phyloP scores from a whole-genome alignment of 202 grass and related monocot genomes.

The Dendrocalamus latiflorus region DNA sequence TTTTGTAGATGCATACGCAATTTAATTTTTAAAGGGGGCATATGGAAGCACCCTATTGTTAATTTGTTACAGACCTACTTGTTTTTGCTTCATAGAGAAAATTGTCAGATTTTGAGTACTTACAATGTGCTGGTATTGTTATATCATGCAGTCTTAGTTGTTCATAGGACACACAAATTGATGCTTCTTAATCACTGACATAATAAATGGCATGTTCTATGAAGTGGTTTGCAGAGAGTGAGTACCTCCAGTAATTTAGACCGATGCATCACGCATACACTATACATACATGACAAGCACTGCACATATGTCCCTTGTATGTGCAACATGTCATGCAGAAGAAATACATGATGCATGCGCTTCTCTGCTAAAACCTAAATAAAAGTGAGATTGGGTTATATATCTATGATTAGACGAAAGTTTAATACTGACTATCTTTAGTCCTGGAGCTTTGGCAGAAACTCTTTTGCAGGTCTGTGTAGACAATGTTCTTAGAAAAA shows the following conservation, averaged over 20 bases:
- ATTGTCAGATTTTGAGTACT: background rate
- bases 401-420: too few species aligned
- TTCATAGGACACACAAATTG: slow-evolving; percentile 40
- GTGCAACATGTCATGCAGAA: too few species aligned
- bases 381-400: too few species aligned
- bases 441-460: too few species aligned
- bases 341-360: background rate
- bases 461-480: background rate
- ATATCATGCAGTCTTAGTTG: slow-evolving; percentile 26
- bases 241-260: slow-evolving; percentile 41
- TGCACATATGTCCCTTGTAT: background rate
- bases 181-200: slow-evolving; percentile 38
- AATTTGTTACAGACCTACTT: too few species aligned
- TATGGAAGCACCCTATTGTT: background rate
- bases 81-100: background rate
- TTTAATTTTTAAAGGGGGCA: background rate
- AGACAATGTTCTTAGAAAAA: background rate
- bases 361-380: background rate
- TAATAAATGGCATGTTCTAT: slow-evolving; percentile 36
- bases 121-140: background rate
- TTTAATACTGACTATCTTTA: too few species aligned
- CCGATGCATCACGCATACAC: background rate
- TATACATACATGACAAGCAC: slow-evolving; percentile 1
- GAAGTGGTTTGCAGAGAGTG: slow-evolving; percentile 35
- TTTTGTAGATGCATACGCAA: background rate